Evolutionary conservation across 1,284 basidiomycete genomes (phyloP), one percentile per base, ranked within the genome.

Genomic region (Rhodotorula sp.): DNA sequence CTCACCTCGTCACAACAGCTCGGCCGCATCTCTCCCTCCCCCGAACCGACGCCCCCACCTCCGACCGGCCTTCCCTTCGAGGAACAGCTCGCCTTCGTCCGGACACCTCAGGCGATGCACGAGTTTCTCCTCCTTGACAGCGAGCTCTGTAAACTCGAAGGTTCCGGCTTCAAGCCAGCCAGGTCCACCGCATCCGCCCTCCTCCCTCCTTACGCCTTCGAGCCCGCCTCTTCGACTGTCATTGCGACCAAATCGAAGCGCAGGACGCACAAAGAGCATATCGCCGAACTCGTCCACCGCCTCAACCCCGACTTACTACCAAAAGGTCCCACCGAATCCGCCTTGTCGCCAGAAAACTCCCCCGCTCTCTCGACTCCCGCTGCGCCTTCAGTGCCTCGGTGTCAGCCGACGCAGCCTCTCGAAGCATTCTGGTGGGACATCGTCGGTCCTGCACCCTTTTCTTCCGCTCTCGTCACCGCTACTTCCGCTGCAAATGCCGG

Each of bases 31-130:
- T 44, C 66, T 11, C n/a, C 59, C 22, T 60, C 66, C 0, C 67
- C 64, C 13, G 65, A 62, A 30, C 70, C 64, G 19, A 53, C 39
- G 9, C 44, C 52, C 22, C 36, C 64, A 6, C 27, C 39, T 11
- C 62, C 63, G 2, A n/a, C 68, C 30, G 73, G 69, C 11, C 57
- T 73, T 0, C 76, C 78, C 1, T 80, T 82, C 59, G 77, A 79
- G 51, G 78, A 81, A 57, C 73, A 76, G 52, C 85, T 86, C 8
- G 91, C 92, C 0, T 85, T 95, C 44, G 79, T 88, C 19, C 88
- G 94, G n/a, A 91, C 90, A 0, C 83, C 87, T 0, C 84, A 88
- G 70, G 86, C 87, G 34, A 95, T 95, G 91, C 57, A 57, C 34
- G 65, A 66, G 47, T 76, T 75, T 49, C 56, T 64, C 36, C 58